A percentile compares a stretch with the other conserved stretches of the same genome.
Evolutionary conservation across 176 grass and related monocot genomes (phyloP).

Genomic region (Carex littledalei): DNA sequence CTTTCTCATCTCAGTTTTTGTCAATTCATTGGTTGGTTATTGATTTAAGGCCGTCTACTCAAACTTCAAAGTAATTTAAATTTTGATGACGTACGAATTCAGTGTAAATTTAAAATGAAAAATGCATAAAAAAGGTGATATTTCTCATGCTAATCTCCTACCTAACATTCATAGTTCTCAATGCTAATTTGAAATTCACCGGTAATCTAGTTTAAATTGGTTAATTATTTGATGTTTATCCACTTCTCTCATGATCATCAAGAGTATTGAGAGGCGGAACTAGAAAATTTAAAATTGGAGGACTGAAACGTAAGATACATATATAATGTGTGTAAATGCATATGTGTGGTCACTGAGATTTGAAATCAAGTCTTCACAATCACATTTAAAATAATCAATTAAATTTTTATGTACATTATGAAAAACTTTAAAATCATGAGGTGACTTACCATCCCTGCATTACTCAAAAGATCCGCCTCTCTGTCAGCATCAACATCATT

Average conservation of each 20-base stretch:
- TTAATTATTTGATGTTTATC: neutral
- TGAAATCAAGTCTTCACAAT: no score
- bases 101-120: neutral
- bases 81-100: neutral
- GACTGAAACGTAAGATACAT: no score
- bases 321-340: no score
- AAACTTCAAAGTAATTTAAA: neutral
- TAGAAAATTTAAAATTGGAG: no score
- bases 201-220: neutral
- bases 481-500: neutral
- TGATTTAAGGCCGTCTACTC: constrained; percentile 3
- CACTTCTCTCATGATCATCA: neutral
- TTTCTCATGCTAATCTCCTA: neutral
- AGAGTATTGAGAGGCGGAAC: no score
- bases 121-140: neutral
- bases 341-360: no score
- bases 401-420: no score
- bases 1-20: constrained; percentile 3
- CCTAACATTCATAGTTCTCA: neutral
- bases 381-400: no score
- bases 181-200: neutral
- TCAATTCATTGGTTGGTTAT: neutral
- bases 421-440: no score
- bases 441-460: no score
- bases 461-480: no score